A percentile compares a stretch with the other conserved stretches of the same genome.
Evolutionary conservation across 1,139 yeast genomes (phyloP).

Genomic region (Debaryomyces psychrophilus): DNA sequence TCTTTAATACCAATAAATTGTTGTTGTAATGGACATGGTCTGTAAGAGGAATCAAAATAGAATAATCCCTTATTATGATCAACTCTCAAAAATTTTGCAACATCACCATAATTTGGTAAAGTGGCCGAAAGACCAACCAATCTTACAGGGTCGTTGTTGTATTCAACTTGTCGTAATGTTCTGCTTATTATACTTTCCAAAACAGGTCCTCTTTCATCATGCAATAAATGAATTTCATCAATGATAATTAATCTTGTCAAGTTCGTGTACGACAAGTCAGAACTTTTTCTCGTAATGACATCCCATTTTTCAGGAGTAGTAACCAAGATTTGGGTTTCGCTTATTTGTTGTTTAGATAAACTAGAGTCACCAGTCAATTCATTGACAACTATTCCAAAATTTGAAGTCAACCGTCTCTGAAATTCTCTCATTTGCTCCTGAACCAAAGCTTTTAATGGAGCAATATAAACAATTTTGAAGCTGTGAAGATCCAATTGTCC

Average conservation of each 20-base stretch:
- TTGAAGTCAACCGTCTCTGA: constrained; percentile 61
- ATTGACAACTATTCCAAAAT: constrained; percentile 71
- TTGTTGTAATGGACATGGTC: constrained; percentile 94
- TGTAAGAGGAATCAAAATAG: constrained; percentile 77
- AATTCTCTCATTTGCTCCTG: constrained; percentile 94
- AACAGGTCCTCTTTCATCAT: constrained; percentile 96
- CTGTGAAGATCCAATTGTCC: constrained; percentile 55
- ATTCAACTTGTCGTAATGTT: constrained; percentile 53
- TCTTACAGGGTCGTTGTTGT: constrained; percentile 54
- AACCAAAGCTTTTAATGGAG: constrained; percentile 93
- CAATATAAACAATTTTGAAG: constrained; percentile 85
- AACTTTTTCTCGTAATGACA: constrained; percentile 78
- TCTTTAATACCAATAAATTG: constrained; percentile 88
- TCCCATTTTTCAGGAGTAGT: constrained; percentile 99
- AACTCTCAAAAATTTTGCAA: constrained; percentile 79
- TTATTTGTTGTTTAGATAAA: constrained; percentile 74
- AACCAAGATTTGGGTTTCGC: constrained; percentile 79
- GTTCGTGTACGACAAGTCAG: constrained; percentile 63
- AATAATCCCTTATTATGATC: constrained; percentile 61
- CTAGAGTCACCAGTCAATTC: constrained; percentile 93
- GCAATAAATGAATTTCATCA: constrained; percentile 91
- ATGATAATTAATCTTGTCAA: constrained; percentile 76
- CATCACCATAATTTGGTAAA: constrained; percentile 86
- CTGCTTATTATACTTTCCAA: constrained; percentile 86
- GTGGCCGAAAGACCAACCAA: constrained; percentile 93